Conservation (phyloP, 495 filamentous ascomycete genomes). For the Penicillium longicatenatum region DNA sequence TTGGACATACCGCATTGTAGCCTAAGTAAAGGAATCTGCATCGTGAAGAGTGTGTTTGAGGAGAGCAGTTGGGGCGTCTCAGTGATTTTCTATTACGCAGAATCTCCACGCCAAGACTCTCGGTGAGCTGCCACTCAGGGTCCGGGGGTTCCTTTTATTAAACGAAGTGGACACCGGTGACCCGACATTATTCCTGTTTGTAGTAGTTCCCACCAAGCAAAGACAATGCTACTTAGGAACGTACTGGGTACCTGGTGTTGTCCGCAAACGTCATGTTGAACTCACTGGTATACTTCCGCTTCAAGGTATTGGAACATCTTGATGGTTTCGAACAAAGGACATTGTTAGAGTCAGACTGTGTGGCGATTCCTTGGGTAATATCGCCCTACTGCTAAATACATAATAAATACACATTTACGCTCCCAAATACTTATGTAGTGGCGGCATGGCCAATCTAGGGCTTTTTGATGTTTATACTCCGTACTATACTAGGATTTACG, state of each 20-base stretch:
- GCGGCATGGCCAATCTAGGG: no score
- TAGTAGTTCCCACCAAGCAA: not conserved
- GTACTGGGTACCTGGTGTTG: not conserved
- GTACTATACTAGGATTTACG: no score
- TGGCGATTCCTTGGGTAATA: no score
- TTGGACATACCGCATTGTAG: conserved; percentile 79
- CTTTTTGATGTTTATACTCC: no score
- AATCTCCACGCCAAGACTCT: conserved; percentile 29
- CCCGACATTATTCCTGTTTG: conserved; percentile 5
- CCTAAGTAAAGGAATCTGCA: conserved; percentile 83
- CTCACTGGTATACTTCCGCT: not conserved
- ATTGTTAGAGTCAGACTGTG: no score
- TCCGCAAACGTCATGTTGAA: not conserved
- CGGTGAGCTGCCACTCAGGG: conserved; percentile 20
- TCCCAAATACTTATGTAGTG: no score
- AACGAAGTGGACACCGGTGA: not conserved
- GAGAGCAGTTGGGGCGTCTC: conserved; percentile 17
- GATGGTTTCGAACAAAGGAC: no score
- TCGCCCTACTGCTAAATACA: no score
- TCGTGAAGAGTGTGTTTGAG: conserved; percentile 39
- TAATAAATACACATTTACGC: no score
- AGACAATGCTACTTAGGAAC: not conserved
- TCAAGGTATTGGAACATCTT: not conserved
- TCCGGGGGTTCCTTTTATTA: conserved; percentile 3
- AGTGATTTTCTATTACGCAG: conserved; percentile 25